Evolutionary conservation across 2,329 filamentous ascomycete species (phyloP).

Genomic region (Penicillium decumbens): DNA sequence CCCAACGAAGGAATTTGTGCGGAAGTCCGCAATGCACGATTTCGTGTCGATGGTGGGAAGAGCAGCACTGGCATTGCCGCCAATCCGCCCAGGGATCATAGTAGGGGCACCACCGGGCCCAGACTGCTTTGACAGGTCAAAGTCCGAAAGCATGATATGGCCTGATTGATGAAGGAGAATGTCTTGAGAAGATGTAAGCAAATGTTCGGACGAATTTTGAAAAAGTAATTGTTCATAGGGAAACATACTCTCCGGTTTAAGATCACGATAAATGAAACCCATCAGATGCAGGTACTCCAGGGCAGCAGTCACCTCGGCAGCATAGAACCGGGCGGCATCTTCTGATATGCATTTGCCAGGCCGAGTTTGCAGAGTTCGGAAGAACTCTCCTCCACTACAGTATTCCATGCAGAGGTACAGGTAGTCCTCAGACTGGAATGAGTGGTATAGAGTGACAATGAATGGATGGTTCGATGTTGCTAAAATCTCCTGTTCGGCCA

Average conservation of each 20-base stretch:
- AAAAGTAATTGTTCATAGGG: background rate
- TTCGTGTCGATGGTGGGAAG: constrained; percentile 97
- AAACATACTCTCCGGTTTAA: constrained; percentile 89
- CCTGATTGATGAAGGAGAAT: constrained; percentile 98
- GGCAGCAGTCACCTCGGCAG: constrained; percentile 92
- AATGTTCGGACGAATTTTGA: background rate
- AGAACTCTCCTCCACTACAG: constrained; percentile 97
- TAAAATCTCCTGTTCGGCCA: constrained; percentile 96
- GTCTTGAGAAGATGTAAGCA: constrained; percentile 52
- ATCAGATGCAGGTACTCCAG: constrained; percentile 96
- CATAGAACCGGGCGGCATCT: constrained; percentile 95
- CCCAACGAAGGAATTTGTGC: constrained; percentile 96
- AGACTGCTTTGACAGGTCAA: constrained; percentile 96
- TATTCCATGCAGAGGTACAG: constrained; percentile 99
- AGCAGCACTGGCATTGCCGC: constrained; percentile 70
- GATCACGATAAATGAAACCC: constrained; percentile 97
- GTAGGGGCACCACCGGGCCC: constrained; percentile 92
- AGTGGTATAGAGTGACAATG: constrained; percentile 97
- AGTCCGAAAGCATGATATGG: constrained; percentile 99
- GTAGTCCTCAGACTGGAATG: constrained; percentile 98
- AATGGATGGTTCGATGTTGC: constrained; percentile 99
- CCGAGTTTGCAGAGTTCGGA: constrained; percentile 85
- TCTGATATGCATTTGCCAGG: constrained; percentile 97
- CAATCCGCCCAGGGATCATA: constrained; percentile 92
- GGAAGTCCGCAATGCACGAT: constrained; percentile 96